phyloP scores from a whole-genome alignment of 2,329 filamentous ascomycete species.

The Colletotrichum sp. region DNA sequence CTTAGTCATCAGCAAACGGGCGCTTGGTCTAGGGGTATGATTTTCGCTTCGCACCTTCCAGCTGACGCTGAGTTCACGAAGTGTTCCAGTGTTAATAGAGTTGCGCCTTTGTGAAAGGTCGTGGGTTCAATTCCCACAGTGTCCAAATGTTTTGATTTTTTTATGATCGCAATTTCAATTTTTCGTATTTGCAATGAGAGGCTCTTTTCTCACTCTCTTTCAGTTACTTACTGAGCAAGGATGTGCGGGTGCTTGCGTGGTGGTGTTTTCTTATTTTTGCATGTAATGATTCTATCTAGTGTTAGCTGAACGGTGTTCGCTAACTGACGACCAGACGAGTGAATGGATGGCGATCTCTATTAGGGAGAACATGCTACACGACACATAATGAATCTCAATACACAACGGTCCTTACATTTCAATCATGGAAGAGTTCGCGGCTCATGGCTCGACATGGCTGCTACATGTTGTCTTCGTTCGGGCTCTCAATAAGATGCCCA shows the following conservation, averaged over 20 bases:
- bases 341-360: background rate
- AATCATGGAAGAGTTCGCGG: no score
- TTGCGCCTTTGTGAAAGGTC: constrained; percentile 4
- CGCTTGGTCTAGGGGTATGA: constrained; percentile 19
- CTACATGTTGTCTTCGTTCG: background rate
- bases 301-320: background rate
- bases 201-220: background rate
- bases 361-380: background rate
- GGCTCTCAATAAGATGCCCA: background rate
- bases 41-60: constrained; percentile 11
- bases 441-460: background rate
- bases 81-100: background rate
- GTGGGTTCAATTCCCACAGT: constrained; percentile 10
- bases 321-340: background rate
- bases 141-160: background rate
- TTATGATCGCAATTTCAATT: no score
- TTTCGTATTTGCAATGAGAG: background rate
- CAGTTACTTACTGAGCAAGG: background rate
- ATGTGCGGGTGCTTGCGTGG: background rate
- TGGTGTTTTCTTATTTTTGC: background rate
- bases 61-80: fast-evolving
- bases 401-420: no score
- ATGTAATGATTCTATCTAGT: no score
- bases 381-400: background rate
- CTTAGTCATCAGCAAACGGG: background rate